Percentiles rank a stretch among this genome's conserved stretches.
Conservation (phyloP, 1,139 yeast species). For the Sugiyamaella castrensis region DNA sequence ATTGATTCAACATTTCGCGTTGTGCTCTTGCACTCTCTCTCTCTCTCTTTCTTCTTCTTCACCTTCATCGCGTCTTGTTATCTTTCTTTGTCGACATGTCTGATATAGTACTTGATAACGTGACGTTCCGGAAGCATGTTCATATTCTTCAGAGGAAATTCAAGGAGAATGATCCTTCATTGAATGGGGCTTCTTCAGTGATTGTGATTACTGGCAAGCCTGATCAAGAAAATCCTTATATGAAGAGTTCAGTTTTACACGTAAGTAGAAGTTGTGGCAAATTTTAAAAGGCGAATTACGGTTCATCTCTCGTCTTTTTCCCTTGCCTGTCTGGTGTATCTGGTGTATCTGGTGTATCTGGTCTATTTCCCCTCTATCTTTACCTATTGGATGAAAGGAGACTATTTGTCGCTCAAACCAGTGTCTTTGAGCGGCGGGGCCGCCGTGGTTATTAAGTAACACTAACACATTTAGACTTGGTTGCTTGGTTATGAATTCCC, state of each 20-base stretch:
- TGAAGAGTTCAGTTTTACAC: conserved; percentile 82
- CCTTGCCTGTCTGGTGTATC: not conserved
- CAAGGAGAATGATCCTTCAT: conserved; percentile 39
- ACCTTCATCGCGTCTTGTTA: too few relatives aligned
- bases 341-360: too few relatives aligned
- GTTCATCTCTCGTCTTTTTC: not conserved
- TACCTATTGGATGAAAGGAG: too few relatives aligned
- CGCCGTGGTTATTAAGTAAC: too few relatives aligned
- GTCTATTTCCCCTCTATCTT: too few relatives aligned
- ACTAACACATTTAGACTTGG: conserved; percentile 53
- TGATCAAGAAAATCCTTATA: conserved; percentile 86
- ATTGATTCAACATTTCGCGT: not conserved
- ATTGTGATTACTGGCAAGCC: conserved; percentile 76
- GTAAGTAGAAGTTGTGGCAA: conserved; percentile 18
- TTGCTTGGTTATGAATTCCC: conserved; percentile 92
- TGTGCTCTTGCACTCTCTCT: not conserved
- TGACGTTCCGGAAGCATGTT: conserved; percentile 45
- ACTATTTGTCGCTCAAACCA: too few relatives aligned
- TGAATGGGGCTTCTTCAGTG: conserved; percentile 53
- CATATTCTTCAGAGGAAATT: conserved; percentile 43
- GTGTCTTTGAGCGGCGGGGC: too few relatives aligned
- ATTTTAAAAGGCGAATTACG: not conserved
- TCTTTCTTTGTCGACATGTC: conserved; percentile 17
- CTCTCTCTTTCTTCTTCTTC: too few relatives aligned
- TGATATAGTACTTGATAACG: conserved; percentile 42